Conservation (phyloP, 1,139 yeast genomes). For the Pichia sp. region DNA sequence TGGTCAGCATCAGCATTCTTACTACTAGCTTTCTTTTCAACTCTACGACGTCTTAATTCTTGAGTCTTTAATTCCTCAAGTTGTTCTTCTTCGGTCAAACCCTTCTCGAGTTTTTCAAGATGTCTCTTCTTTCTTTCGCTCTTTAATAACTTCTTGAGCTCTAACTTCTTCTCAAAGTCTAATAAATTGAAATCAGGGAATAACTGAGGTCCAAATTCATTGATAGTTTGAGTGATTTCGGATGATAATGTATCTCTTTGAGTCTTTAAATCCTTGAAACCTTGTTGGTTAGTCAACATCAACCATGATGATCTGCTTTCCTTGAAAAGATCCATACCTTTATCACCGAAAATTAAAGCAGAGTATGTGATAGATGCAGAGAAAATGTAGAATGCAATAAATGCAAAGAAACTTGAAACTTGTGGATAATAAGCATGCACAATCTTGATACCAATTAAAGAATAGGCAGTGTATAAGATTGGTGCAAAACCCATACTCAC, state of each 20-base stretch:
- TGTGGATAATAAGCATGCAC: constrained; percentile 35
- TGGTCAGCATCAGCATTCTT: background rate
- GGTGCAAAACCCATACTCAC: constrained; percentile 92
- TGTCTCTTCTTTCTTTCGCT: constrained; percentile 41
- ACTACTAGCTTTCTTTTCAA: constrained; percentile 21
- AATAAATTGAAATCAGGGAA: constrained; percentile 72
- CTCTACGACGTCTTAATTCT: constrained; percentile 46
- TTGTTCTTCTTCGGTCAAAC: constrained; percentile 48
- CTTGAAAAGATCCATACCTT: constrained; percentile 85
- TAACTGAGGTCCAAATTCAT: constrained; percentile 71
- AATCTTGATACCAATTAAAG: constrained; percentile 59
- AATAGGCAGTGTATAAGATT: constrained; percentile 74
- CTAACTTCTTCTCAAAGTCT: constrained; percentile 43
- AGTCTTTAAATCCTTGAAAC: constrained; percentile 53
- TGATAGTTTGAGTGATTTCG: constrained; percentile 65
- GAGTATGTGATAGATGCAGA: constrained; percentile 80
- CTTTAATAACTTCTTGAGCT: constrained; percentile 46
- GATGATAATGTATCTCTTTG: constrained; percentile 53
- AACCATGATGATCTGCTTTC: constrained; percentile 80
- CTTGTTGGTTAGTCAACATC: constrained; percentile 59
- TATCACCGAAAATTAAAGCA: constrained; percentile 88
- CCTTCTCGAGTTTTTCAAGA: constrained; percentile 37
- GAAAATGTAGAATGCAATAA: constrained; percentile 48
- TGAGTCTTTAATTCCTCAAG: constrained; percentile 57
- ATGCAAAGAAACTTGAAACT: constrained; percentile 35